Evolutionary conservation across 108 stramenopile genomes (phyloP).

Genomic region (Phaeodactylum tricornutum): DNA sequence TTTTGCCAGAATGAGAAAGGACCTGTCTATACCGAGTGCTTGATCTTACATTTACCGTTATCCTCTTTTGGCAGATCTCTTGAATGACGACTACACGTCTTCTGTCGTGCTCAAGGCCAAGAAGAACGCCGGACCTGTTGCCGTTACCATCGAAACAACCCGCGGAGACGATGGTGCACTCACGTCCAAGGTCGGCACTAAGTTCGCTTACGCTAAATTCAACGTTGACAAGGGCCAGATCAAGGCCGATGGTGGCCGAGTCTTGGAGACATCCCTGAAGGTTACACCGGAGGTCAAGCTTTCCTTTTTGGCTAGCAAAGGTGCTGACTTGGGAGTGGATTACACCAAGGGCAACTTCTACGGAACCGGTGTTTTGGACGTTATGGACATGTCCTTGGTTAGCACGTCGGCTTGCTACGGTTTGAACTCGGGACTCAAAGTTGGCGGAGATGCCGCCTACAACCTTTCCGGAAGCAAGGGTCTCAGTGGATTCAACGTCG

Average conservation of each 20-base stretch:
- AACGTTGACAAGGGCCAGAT: constrained; percentile 82
- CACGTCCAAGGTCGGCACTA: constrained; percentile 77
- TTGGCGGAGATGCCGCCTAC: constrained; percentile 82
- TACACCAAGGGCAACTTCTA: constrained; percentile 74
- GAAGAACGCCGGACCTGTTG: constrained; percentile 77
- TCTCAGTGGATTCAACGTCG: constrained; percentile 67
- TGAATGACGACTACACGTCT: constrained; percentile 82
- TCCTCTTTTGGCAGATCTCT: constrained; percentile 54
- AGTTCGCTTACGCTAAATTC: constrained; percentile 84
- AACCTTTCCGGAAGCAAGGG: constrained; percentile 72
- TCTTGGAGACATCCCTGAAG: constrained; percentile 76
- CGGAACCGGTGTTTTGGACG: constrained; percentile 73
- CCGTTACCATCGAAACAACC: constrained; percentile 81
- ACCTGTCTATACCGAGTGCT: neutral
- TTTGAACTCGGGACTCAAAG: constrained; percentile 61
- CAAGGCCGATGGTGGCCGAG: constrained; percentile 74
- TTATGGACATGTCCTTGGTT: constrained; percentile 72
- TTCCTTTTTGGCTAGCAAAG: constrained; percentile 86
- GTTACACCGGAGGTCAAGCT: constrained; percentile 67
- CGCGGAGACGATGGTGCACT: constrained; percentile 62
- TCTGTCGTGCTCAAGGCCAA: constrained; percentile 80
- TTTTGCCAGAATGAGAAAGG: neutral
- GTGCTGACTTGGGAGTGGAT: constrained; percentile 76
- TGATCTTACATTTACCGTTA: neutral
- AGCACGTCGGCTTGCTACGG: constrained; percentile 69